phyloP scores from a whole-genome alignment of 306 rosid genomes.

The Sicyos baderoa region DNA sequence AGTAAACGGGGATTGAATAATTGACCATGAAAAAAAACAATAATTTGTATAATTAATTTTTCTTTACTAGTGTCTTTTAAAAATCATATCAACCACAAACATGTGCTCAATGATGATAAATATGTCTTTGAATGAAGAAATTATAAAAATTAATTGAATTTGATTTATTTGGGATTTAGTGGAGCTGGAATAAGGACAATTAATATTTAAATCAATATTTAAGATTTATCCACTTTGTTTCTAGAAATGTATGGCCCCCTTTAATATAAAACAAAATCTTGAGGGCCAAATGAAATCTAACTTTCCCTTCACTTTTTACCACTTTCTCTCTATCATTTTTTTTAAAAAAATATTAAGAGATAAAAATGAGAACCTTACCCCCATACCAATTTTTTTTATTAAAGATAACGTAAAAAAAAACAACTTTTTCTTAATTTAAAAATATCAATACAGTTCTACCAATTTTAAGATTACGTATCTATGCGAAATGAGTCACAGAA shows the following conservation, averaged over 20 bases:
- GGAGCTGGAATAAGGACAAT: background rate
- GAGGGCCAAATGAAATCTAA: background rate
- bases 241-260: background rate
- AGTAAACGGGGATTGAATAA: background rate
- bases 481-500: too few relatives aligned
- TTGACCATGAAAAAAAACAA: background rate
- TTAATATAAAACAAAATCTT: constrained; percentile 1
- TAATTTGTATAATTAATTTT: too few relatives aligned
- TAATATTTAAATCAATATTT: background rate
- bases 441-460: background rate
- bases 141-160: background rate
- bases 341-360: background rate
- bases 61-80: background rate
- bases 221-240: constrained; percentile 11
- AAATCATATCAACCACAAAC: background rate
- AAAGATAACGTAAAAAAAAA: background rate
- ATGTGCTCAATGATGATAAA: constrained; percentile 9
- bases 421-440: background rate
- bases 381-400: background rate
- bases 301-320: background rate
- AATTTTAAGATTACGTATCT: background rate
- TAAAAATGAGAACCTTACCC: background rate
- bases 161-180: too few relatives aligned
- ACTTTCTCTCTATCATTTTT: background rate
- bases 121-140: background rate